A percentile compares a stretch with the other conserved stretches of the same genome.
phyloP scores from a whole-genome alignment of 441 rosid genomes.

The Melastoma candidum region DNA sequence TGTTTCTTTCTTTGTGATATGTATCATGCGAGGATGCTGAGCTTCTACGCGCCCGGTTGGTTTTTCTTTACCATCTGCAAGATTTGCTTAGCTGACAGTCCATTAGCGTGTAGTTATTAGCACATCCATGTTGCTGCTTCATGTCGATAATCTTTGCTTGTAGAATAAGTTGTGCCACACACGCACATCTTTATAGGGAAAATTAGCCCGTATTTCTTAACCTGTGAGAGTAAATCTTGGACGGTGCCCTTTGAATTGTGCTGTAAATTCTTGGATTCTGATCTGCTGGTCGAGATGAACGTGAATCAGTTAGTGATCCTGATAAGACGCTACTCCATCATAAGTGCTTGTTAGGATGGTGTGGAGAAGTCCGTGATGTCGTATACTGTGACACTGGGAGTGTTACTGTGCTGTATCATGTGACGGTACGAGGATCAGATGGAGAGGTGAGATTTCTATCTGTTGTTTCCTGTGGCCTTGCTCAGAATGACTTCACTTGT shows the following conservation, averaged over 20 bases:
- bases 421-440: constrained; percentile 87
- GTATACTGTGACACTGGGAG: constrained; percentile 79
- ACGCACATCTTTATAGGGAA: too few relatives aligned
- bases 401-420: constrained; percentile 88
- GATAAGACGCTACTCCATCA: not conserved
- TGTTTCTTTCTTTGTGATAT: constrained; percentile 18
- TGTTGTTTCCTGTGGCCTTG: not conserved
- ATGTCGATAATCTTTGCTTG: too few relatives aligned
- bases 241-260: too few relatives aligned
- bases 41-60: constrained; percentile 96
- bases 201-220: too few relatives aligned
- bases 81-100: too few relatives aligned
- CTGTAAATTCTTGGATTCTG: too few relatives aligned
- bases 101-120: too few relatives aligned
- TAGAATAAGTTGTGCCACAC: too few relatives aligned
- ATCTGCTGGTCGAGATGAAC: too few relatives aligned
- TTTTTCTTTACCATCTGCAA: not conserved
- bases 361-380: constrained; percentile 96
- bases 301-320: not conserved
- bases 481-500: not conserved
- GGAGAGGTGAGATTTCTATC: constrained; percentile 58
- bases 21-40: constrained; percentile 96
- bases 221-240: too few relatives aligned
- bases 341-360: constrained; percentile 59
- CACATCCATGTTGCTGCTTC: too few relatives aligned